phyloP scores from a whole-genome alignment of 805 yeast species.

The Ogataea dorogensis region DNA sequence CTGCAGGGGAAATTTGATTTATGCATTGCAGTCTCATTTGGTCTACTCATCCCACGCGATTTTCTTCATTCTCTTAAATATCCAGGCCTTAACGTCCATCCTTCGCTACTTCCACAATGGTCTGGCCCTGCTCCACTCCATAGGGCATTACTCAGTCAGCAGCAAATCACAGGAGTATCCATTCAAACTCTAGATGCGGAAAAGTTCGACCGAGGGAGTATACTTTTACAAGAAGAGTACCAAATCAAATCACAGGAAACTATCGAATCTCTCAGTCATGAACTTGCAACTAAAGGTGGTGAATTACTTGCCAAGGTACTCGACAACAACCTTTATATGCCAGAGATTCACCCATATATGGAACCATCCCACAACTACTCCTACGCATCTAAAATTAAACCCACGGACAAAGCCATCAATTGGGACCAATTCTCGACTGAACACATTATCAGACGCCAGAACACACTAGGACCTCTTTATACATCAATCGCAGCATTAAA shows the following conservation, averaged over 20 bases:
- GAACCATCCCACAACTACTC: conserved; percentile 38
- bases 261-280: conserved; percentile 42
- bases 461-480: conserved; percentile 57
- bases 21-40: conserved; percentile 91
- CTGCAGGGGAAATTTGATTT: conserved; percentile 45
- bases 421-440: conserved; percentile 45
- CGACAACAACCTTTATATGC: conserved; percentile 30
- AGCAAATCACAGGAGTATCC: conserved; percentile 72
- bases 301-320: conserved; percentile 49
- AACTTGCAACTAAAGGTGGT: conserved; percentile 64
- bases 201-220: conserved; percentile 75
- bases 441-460: conserved; percentile 41
- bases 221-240: conserved; percentile 56
- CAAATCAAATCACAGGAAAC: conserved; percentile 45
- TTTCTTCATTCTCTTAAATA: conserved; percentile 48
- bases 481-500: conserved; percentile 39
- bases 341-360: conserved; percentile 15
- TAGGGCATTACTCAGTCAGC: conserved; percentile 65
- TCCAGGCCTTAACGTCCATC: conserved; percentile 90
- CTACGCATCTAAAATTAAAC: conserved; percentile 56
- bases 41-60: conserved; percentile 67
- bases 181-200: conserved; percentile 89
- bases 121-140: conserved; percentile 93
- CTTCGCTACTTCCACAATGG: conserved; percentile 78
- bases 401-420: conserved; percentile 40